Conservation (phyloP, 129 eudicot species). For the Artemisia argyi region DNA sequence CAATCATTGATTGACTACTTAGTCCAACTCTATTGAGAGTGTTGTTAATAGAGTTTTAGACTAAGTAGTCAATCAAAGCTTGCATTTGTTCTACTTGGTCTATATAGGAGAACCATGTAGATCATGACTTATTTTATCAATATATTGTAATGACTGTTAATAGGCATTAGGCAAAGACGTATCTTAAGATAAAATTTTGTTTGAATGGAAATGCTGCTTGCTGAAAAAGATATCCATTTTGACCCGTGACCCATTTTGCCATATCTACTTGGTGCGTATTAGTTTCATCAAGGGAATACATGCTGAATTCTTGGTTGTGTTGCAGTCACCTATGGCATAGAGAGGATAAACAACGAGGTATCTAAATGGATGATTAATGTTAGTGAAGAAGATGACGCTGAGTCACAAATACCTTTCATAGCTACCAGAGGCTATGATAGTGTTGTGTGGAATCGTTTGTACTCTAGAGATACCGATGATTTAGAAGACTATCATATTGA, state of each 20-base stretch:
- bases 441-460: conserved; percentile 96
- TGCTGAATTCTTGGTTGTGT: conserved; percentile 20
- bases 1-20: not conserved
- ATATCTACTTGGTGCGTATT: no score
- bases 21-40: no score
- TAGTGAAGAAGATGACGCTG: conserved; percentile 33
- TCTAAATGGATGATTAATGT: conserved; percentile 82
- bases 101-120: not conserved
- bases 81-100: not conserved
- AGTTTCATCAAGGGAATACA: conserved; percentile 2
- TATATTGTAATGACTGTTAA: no score
- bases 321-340: conserved; percentile 90
- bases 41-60: no score
- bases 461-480: conserved; percentile 75
- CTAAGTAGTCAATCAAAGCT: no score
- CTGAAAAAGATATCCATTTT: no score
- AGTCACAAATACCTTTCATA: conserved; percentile 61
- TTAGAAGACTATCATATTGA: conserved; percentile 60
- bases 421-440: conserved; percentile 96
- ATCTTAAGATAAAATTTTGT: not conserved
- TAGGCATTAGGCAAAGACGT: not conserved
- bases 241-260: no score
- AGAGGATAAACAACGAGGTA: conserved; percentile 83
- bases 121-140: not conserved
- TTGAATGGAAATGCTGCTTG: not conserved